Evolutionary conservation across 345 rosid species (phyloP), one percentile per base, ranked within the genome.

Genomic region (Gynandropsis gynandra): DNA sequence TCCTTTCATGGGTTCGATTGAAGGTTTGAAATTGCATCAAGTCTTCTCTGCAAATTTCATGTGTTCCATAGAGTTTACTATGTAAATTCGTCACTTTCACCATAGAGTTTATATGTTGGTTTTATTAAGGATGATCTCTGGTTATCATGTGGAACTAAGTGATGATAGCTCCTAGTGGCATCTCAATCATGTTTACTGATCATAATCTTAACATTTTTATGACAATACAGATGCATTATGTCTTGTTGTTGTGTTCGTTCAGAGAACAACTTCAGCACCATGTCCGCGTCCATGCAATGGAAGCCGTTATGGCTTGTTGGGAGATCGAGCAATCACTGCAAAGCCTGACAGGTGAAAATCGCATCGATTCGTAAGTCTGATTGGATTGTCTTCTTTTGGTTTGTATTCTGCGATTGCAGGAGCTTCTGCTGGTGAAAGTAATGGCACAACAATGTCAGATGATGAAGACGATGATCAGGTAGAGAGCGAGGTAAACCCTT

Each of bases 251-350:
- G 60, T 79, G 87, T 67, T 74, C 85, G 56, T 77, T 86, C 42
- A 86, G 80, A 80, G 92, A 86, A 11, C 86, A 86, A 72, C 69
- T 86, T 64, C 92, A 83, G 62, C 88, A 86, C 61, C 95, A 86
- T 52, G 88, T 86, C 35, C 79, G 92, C 37, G 86, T 83, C 17
- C 92, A 86, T 67, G 95, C 95, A 18, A 82, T 85, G 90, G 92
- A 86, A 73, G 92, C 92, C 16, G 86, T 83, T 16, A 80, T 85
- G 77, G 88, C 88, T 58, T 80, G 88, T 62, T 82, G 86, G 88
- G 86, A 82, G 41, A 82, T 85, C 43, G 90, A 82, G 72, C 90
- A 82, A 39, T 67, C 87, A 31, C 65, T 85, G 9, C 90, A 82
- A 73, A 73, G 80, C 60, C 56, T 85, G 49, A 79, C 95, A 1